These are phyloP conservation scores for Cladophialophora chaetospira DNA, from an alignment of 2,329 filamentous ascomycete genomes.

Conservation along the genomic window DNA sequence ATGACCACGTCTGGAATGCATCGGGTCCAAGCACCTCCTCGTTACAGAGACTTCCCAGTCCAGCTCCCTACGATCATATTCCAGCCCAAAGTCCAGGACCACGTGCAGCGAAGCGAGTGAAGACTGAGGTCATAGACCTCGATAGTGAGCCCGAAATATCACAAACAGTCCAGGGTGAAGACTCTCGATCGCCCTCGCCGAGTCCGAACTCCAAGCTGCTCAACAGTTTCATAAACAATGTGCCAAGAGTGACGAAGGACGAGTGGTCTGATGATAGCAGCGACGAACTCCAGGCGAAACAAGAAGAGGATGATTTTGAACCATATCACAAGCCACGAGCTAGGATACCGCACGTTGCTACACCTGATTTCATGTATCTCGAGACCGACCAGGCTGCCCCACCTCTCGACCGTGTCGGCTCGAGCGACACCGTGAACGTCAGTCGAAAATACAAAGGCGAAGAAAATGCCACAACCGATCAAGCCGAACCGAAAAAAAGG, in stretches of 20 bases:
- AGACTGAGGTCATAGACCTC: background rate
- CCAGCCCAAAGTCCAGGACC: background rate
- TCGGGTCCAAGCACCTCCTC: background rate
- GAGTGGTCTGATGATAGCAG: slow-evolving; percentile 1
- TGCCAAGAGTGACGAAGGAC: background rate
- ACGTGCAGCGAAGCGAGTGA: background rate
- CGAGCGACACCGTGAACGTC: background rate
- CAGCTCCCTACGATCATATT: background rate
- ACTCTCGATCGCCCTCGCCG: background rate
- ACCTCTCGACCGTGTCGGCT: background rate
- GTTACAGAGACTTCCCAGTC: background rate
- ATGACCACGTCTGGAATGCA: background rate
- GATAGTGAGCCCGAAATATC: background rate
- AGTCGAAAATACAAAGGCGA: background rate
- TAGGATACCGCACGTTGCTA: background rate
- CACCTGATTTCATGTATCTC: background rate
- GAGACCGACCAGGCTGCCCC: background rate
- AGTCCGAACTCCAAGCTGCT: background rate
- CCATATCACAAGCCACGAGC: background rate
- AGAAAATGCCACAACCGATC: background rate
- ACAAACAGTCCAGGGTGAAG: background rate
- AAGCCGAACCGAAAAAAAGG: background rate
- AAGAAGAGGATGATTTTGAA: background rate
- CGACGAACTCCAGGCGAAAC: background rate
- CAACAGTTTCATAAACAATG: background rate